Evolutionary conservation across 208 protist genomes (phyloP), one percentile per base, ranked within the genome.

Genomic region (Leishmania tarentolae): DNA sequence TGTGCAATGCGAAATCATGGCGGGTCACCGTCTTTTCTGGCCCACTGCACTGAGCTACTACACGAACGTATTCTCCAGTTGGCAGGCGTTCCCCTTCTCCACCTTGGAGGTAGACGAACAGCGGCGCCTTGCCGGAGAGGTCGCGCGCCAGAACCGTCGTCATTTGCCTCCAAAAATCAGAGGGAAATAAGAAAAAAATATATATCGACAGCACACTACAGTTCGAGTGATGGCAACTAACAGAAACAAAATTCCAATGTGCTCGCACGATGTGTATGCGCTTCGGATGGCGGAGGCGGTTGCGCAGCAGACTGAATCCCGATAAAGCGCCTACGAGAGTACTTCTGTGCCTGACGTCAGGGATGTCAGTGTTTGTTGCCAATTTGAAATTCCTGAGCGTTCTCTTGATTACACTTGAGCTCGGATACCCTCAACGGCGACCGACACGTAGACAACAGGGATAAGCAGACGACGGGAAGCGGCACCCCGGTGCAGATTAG

Each of bases 1-100:
- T 87, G 82, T 95, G 94, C 24, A 97, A 81, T 13, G 94, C 94
- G 81, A 95, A 97, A 65, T 93, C 90, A 52, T 84, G 77, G 17
- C 88, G 83, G 1, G 79, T 68, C n/a, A 81, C 78, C 13, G 74
- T 84, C 24, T 76, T 87, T 31, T 91, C 85, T 8, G 75, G 1
- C 6, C 79, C 72, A 37, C 31, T 78, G 75, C 72, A 80, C 74
- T 88, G 83, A 3, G 90, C 90, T 56, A 97, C 86, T 4, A 97
- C 77, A 24, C 91, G 90, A 31, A 97, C 84, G 82, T 97, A 97
- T 28, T 95, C 88, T 0, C 72, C 72, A 0, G 86, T 74, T 11
- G 93, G 93, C 53, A 97, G 75, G 11, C 63, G 35, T 40, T 90
- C 86, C 65, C 81, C 82, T 50, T 86, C 78, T 21, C 87, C 85